Evolutionary conservation across 2,329 filamentous ascomycete genomes (phyloP).

Genomic region (Leptographium flavum): DNA sequence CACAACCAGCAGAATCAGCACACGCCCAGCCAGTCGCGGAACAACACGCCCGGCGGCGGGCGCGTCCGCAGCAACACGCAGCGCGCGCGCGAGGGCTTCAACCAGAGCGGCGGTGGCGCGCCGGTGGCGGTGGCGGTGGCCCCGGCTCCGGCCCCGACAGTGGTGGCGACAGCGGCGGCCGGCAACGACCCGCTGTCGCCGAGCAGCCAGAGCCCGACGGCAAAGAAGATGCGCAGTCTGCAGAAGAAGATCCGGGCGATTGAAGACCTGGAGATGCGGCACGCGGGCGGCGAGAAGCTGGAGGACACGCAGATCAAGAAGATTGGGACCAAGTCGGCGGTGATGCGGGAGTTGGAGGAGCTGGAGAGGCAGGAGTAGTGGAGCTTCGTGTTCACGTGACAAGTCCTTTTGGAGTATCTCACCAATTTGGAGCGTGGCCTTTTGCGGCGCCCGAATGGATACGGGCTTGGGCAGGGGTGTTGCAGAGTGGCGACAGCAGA

Average conservation of each 20-base stretch:
- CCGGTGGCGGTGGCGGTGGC: constrained; percentile 14
- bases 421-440: no score
- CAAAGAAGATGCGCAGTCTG: constrained; percentile 87
- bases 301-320: constrained; percentile 99
- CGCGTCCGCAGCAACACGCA: constrained; percentile 37
- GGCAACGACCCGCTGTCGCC: constrained; percentile 21
- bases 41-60: constrained; percentile 29
- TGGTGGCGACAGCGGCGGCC: constrained; percentile 12
- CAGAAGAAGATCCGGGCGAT: constrained; percentile 97
- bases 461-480: no score
- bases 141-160: constrained; percentile 25
- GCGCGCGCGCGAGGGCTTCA: constrained; percentile 18
- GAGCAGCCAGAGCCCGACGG: constrained; percentile 48
- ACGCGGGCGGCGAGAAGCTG: constrained; percentile 86
- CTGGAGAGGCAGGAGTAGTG: constrained; percentile 27
- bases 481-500: no score
- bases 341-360: constrained; percentile 67
- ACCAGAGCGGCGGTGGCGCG: constrained; percentile 11
- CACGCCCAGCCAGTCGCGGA: constrained; percentile 37
- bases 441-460: no score
- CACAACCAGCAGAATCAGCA: constrained; percentile 23
- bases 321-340: constrained; percentile 74
- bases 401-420: no score
- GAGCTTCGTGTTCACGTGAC: no score
- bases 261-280: constrained; percentile 94